Conservation (phyloP, 495 filamentous ascomycete genomes). For the Penicillium bialowiezense region DNA sequence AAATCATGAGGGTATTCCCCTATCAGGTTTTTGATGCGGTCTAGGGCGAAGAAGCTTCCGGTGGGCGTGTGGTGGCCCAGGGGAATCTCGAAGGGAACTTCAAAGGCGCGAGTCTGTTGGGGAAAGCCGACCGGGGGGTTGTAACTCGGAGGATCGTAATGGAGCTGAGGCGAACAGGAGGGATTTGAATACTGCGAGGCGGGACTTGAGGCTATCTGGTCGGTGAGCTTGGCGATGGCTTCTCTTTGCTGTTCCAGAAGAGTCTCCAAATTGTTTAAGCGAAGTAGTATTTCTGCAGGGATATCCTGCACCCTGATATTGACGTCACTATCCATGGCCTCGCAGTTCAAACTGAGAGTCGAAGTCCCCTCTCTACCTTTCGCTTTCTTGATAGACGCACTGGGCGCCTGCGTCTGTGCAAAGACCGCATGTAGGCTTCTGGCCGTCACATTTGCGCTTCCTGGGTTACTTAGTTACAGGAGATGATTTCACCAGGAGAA, state of each 20-base stretch:
- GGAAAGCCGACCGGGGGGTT: neutral
- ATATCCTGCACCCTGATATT: constrained; percentile 5
- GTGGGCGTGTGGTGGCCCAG: constrained; percentile 15
- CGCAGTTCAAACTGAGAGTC: neutral
- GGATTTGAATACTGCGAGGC: neutral
- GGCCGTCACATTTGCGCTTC: constrained; percentile 22
- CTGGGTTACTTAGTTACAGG: constrained; percentile 5
- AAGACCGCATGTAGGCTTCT: constrained; percentile 17
- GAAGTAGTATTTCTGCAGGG: constrained; percentile 3
- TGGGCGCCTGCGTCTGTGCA: constrained; percentile 15
- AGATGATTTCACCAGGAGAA: neutral
- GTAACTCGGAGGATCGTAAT: constrained; percentile 1
- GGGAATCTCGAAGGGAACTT: constrained; percentile 10
- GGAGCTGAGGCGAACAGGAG: neutral
- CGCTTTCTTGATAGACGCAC: constrained; percentile 21
- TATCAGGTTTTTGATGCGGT: constrained; percentile 14
- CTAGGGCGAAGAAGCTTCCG: constrained; percentile 12
- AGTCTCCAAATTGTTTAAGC: constrained; percentile 4
- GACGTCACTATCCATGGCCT: constrained; percentile 1
- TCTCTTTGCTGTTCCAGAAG: constrained; percentile 5
- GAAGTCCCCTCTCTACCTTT: constrained; percentile 7
- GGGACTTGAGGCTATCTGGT: neutral
- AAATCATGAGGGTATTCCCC: constrained; percentile 20
- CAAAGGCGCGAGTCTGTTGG: neutral
- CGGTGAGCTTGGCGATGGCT: neutral